Conservation (phyloP, 1,284 basidiomycete genomes). For the Ustilago esculenta region DNA sequence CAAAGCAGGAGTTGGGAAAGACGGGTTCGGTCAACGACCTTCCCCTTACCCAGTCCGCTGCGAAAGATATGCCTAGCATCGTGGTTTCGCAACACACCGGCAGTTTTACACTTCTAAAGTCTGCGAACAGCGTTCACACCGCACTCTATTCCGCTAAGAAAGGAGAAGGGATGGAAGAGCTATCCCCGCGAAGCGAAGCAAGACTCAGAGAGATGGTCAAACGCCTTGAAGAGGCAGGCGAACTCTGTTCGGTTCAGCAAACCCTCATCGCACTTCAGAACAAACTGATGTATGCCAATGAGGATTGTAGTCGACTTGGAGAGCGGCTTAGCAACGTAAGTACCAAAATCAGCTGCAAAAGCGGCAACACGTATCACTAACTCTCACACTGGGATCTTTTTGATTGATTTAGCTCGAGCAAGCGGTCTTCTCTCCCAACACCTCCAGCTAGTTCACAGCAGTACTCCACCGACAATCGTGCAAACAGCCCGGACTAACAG, state of each 20-base stretch:
- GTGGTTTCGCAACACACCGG: constrained; percentile 20
- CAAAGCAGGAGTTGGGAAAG: no score
- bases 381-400: no score
- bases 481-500: no score
- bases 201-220: constrained; percentile 4
- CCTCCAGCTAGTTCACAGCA: no score
- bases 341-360: background rate
- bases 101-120: no score
- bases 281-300: constrained; percentile 7
- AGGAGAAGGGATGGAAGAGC: background rate
- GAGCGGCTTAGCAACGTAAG: constrained; percentile 22
- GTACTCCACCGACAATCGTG: no score
- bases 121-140: no score
- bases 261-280: constrained; percentile 15
- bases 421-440: constrained; percentile 11
- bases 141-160: no score
- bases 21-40: no score
- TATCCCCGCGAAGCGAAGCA: constrained; percentile 1
- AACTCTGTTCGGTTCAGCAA: constrained; percentile 23
- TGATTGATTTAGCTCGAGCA: constrained; percentile 16
- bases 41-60: no score
- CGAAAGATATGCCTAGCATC: constrained; percentile 16
- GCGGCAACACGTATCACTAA: no score
- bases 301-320: constrained; percentile 4
- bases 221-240: constrained; percentile 16